These are phyloP conservation scores for Solanum clarkiae DNA, from an alignment of 257 asterid genomes.

Conservation along the genomic window DNA sequence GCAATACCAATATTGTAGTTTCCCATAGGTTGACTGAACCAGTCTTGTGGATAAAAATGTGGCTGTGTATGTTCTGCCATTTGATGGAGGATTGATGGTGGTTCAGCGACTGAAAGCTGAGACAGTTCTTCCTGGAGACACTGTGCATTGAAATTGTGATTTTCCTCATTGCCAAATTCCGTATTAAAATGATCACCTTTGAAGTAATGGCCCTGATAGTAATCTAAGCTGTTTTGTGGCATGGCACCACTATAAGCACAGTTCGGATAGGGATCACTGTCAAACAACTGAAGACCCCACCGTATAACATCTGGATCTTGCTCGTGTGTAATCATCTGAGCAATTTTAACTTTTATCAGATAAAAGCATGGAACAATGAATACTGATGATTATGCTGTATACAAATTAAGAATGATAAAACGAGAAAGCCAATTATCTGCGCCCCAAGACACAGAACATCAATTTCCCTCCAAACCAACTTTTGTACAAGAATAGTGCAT, in stretches of 20 bases:
- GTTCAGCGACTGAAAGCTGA: conserved; percentile 61
- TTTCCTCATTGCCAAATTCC: conserved; percentile 26
- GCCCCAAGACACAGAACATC: neutral
- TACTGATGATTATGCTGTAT: conserved; percentile 12
- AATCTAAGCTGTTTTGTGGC: conserved; percentile 34
- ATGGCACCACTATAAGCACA: conserved; percentile 47
- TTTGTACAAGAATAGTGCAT: neutral
- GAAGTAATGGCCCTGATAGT: conserved; percentile 38
- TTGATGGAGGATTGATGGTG: conserved; percentile 35
- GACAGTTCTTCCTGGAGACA: conserved; percentile 61
- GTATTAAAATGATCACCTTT: conserved; percentile 37
- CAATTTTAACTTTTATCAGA: neutral
- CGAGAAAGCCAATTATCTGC: neutral
- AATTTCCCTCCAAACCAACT: neutral
- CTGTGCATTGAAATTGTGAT: conserved; percentile 20
- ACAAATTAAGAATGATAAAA: neutral
- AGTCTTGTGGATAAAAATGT: conserved; percentile 50
- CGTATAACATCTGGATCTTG: conserved; percentile 90
- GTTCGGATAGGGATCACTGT: conserved; percentile 77
- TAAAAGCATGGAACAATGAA: conserved; percentile 2
- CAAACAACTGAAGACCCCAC: conserved; percentile 94
- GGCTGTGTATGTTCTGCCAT: conserved; percentile 31
- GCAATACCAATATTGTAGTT: conserved; percentile 42
- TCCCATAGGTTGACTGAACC: conserved; percentile 59
- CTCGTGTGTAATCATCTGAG: conserved; percentile 60